Percentiles rank a stretch among this genome's conserved stretches.
Conservation (phyloP, 768 basidiomycete genomes). For the Mycena filopes region DNA sequence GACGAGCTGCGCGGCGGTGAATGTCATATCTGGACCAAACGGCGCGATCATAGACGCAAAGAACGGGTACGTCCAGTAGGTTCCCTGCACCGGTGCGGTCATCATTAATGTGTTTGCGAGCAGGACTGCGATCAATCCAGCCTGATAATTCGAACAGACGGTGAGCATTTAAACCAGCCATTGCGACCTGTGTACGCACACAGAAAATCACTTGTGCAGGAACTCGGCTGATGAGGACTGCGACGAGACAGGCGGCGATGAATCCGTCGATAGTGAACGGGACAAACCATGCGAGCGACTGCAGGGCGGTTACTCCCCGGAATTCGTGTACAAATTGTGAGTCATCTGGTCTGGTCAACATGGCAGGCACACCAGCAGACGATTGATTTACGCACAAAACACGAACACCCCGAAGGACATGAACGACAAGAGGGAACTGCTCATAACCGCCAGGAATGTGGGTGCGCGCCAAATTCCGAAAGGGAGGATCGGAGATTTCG, state of each 20-base stretch:
- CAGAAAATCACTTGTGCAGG: conserved; percentile 16
- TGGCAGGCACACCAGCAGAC: too few species aligned
- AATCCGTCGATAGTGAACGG: conserved; percentile 19
- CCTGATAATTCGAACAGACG: neutral
- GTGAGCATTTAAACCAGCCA: neutral
- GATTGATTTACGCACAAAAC: conserved; percentile 11
- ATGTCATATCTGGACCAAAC: conserved; percentile 16
- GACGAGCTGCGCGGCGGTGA: conserved; percentile 17
- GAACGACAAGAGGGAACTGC: conserved; percentile 11
- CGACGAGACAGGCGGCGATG: conserved; percentile 15
- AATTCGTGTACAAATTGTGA: conserved; percentile 16
- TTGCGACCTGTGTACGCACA: too few species aligned
- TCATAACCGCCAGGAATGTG: conserved; percentile 19
- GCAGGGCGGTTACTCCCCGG: conserved; percentile 5
- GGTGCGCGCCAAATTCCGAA: conserved; percentile 16
- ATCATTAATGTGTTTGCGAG: conserved; percentile 12
- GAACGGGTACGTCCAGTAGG: conserved; percentile 13
- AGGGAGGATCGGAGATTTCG: conserved; percentile 13
- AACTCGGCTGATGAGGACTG: conserved; percentile 12
- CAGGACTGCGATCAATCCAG: conserved; percentile 9
- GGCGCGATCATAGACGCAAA: conserved; percentile 11
- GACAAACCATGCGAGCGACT: conserved; percentile 11
- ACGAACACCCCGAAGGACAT: conserved; percentile 21
- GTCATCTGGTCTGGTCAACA: conserved; percentile 7
- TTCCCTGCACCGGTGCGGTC: conserved; percentile 4